These are phyloP conservation scores for Malassezia caprae DNA, from an alignment of 1,284 basidiomycete genomes.

Conservation along the genomic window DNA sequence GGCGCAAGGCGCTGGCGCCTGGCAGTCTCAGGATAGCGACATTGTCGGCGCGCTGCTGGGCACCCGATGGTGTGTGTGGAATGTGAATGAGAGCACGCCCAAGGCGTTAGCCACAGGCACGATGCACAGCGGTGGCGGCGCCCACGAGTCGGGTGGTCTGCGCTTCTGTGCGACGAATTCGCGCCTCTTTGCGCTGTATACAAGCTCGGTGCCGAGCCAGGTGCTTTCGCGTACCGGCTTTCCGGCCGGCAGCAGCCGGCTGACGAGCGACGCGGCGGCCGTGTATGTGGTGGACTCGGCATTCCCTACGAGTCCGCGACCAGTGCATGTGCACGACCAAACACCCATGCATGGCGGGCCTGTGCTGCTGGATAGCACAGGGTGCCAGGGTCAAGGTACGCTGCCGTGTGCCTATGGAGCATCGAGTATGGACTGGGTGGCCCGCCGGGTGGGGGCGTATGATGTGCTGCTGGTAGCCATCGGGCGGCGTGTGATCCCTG, in stretches of 20 bases:
- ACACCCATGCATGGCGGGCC: neutral
- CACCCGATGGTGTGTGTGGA: conserved; percentile 17
- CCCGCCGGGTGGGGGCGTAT: conserved; percentile 6
- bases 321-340: conserved; percentile 2
- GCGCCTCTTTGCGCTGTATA: conserved; percentile 8
- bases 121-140: neutral
- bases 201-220: neutral
- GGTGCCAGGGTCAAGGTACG: neutral
- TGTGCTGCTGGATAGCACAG: conserved; percentile 6
- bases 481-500: conserved; percentile 1
- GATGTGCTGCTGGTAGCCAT: conserved; percentile 14
- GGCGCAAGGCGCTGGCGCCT: conserved; percentile 8
- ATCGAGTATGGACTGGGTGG: conserved; percentile 5
- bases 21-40: conserved; percentile 14
- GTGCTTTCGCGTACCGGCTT: neutral
- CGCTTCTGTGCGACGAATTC: conserved; percentile 12
- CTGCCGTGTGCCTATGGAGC: conserved; percentile 3
- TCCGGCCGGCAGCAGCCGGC: neutral
- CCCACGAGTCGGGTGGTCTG: neutral
- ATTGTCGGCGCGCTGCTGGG: conserved; percentile 12
- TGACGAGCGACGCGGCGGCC: neutral
- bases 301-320: conserved; percentile 6
- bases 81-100: neutral
- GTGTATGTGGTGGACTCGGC: conserved; percentile 14
- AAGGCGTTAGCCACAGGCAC: neutral